Evolutionary conservation across 768 basidiomycete species (phyloP), one percentile per base, ranked within the genome.

Genomic region (Termitomyces sp.): DNA sequence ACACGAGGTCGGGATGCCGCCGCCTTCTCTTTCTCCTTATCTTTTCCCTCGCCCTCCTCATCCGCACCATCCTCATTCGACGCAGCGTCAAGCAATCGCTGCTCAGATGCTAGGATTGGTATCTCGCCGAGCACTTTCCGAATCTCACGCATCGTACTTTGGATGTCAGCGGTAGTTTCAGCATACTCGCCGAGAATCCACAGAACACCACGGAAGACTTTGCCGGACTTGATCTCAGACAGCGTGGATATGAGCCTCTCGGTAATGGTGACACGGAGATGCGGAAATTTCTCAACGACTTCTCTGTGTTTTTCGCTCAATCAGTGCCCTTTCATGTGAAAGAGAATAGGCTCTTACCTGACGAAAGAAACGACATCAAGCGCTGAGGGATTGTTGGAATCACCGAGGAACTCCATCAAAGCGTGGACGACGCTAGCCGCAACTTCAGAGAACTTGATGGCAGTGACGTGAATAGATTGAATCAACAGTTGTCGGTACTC

Each of bases 111-210:
- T 47, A 98, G 74, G 55, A 99, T 98, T 5, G 97, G 97, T n/a
- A 99, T 90, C 75, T 99, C 97, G 15, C 97, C 96, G 36, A 99
- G 73, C 15, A 92, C 87, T 67, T 87, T 86, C 55, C 94, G 79
- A 45, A 98, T 78, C 70, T 92, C 90, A 48, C 77, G 76, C 80
- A 97, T 85, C 2, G 86, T 81, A 46, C 72, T 77, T 58, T 85
- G 79, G 60, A 98, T 91, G 58, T 91, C 91, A 55, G 72, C 57
- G 50, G 80, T 73, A 5, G 77, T 73, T 61, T 87, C 84, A 39
- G 91, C 87, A 65, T 98, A 99, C 74, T 98, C 96, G 61, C 97
- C 96, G n/a, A 98, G 79, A 62, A 98, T 97, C 96, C 97, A 98
- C 49, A 98, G 81, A 18, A 98, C 83, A 7, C 96, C 97, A 5